Base-by-base conservation (phyloP, 2,329 filamentous ascomycete species). In the Pyricularia grisea region DNA sequence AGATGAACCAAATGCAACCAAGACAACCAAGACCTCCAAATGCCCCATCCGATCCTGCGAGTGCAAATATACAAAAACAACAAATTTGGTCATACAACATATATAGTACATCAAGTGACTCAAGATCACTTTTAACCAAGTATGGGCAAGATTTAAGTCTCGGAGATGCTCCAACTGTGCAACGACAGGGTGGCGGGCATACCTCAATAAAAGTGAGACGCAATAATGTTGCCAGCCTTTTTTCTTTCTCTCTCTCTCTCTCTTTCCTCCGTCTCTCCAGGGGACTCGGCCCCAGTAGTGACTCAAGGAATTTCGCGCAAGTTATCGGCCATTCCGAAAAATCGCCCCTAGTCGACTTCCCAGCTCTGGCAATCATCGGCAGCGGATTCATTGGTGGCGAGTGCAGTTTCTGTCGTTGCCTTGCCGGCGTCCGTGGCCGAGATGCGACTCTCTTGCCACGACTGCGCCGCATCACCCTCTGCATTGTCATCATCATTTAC, bases 261-360 rank as follows among this genome's bases (percentile, higher is more conserved):
- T 14, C 9, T 58, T 58, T 20, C 14, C 58, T 23, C n/a, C 23
- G 20, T 27, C 2, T 23, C 23, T 25, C 23, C 14, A 1, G 23
- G 42, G 20, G 42, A 50, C 20, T 50, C 17, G 6, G 42, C 17
- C 42, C 42, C 42, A 50, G 42, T 20, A n/a, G 42, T 20, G 23
- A 7, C 60, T 68, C 28, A 68, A 25, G 67, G 30, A 33, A 42
- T 9, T 42, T 61, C 50, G 31, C 67, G 58, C 20, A 60, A 17
- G 27, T 61, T 68, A 30, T 68, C 67, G 55, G 67, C 67, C 30
- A 68, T 27, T 25, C 55, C 33, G 55, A 64, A 50, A n/a, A 25
- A 50, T 60, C 7, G 30, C 60, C 27, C 55, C 60, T 68, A 68
- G 36, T 68, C 68, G 63, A 68, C 68, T 55, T 65, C 63, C 68